Percentiles rank a stretch among this genome's conserved stretches.
These are phyloP conservation scores for Cornus florida DNA, from an alignment of 148 eudicot species.

Conservation along the genomic window DNA sequence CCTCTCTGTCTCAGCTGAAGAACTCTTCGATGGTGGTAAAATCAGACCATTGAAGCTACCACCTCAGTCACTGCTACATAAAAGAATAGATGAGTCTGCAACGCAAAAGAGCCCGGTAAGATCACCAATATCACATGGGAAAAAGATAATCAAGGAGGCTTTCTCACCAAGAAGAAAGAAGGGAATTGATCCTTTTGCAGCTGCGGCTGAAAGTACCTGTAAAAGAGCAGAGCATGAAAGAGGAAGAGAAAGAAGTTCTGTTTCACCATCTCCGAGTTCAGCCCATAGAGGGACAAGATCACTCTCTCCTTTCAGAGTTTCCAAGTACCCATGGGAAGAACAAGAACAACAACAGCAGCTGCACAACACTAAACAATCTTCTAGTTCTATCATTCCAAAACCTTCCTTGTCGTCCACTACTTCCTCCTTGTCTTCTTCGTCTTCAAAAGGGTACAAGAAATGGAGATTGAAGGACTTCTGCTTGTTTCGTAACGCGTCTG, in stretches of 20 bases:
- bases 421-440: constrained; percentile 13
- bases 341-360: constrained; percentile 10
- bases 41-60: constrained; percentile 35
- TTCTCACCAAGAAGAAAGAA: not conserved
- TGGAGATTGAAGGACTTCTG: constrained; percentile 76
- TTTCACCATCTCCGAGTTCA: constrained; percentile 17
- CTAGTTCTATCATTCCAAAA: not conserved
- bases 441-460: constrained; percentile 36
- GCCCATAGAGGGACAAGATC: constrained; percentile 45
- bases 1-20: constrained; percentile 34
- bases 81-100: not conserved
- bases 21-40: constrained; percentile 51
- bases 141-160: not conserved
- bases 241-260: constrained; percentile 25
- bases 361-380: constrained; percentile 13
- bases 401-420: not conserved
- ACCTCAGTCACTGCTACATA: not conserved
- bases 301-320: constrained; percentile 51
- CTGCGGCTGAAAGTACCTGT: not conserved
- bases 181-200: not conserved
- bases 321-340: constrained; percentile 56
- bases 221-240: constrained; percentile 14
- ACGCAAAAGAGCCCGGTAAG: not conserved
- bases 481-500: constrained; percentile 80
- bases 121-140: not conserved